A percentile compares a stretch with the other conserved stretches of the same genome.
These are phyloP conservation scores for Thamnidium elegans DNA, from an alignment of 192 early-diverging fungal species.

Conservation along the genomic window DNA sequence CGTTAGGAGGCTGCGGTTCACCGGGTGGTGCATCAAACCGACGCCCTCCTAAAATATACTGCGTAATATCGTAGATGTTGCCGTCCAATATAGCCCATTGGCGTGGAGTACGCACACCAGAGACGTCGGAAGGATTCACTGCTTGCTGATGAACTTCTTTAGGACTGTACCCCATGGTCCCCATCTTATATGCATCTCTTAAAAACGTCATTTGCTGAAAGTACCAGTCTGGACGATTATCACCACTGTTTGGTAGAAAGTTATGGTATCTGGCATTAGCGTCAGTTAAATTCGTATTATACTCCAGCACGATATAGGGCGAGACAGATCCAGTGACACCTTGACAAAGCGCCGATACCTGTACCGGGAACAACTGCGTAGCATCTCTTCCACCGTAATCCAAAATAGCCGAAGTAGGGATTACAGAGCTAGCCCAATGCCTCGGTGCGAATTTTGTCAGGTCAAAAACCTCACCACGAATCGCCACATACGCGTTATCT, in stretches of 20 bases:
- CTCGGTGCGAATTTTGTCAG: slow-evolving; percentile 61
- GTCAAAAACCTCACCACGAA: slow-evolving; percentile 85
- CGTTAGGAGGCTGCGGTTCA: slow-evolving; percentile 35
- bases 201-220: slow-evolving; percentile 59
- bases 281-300: slow-evolving; percentile 45
- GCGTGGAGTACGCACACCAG: slow-evolving; percentile 36
- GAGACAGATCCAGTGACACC: slow-evolving; percentile 36
- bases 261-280: slow-evolving; percentile 64
- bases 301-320: slow-evolving; percentile 44
- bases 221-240: slow-evolving; percentile 66
- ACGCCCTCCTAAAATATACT: slow-evolving; percentile 58
- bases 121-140: slow-evolving; percentile 17
- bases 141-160: slow-evolving; percentile 55
- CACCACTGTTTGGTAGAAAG: slow-evolving; percentile 62
- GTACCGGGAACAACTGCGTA: slow-evolving; percentile 67
- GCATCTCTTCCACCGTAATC: slow-evolving; percentile 58
- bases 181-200: slow-evolving; percentile 61
- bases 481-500: slow-evolving; percentile 59
- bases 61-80: slow-evolving; percentile 71
- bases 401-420: slow-evolving; percentile 56
- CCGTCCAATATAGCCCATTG: slow-evolving; percentile 64
- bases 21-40: slow-evolving; percentile 41
- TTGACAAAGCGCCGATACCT: slow-evolving; percentile 63
- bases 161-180: slow-evolving; percentile 61
- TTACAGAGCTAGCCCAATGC: slow-evolving; percentile 50